Base-by-base conservation (phyloP, 2,329 filamentous ascomycete species). In the Celoporthe dispersa region DNA sequence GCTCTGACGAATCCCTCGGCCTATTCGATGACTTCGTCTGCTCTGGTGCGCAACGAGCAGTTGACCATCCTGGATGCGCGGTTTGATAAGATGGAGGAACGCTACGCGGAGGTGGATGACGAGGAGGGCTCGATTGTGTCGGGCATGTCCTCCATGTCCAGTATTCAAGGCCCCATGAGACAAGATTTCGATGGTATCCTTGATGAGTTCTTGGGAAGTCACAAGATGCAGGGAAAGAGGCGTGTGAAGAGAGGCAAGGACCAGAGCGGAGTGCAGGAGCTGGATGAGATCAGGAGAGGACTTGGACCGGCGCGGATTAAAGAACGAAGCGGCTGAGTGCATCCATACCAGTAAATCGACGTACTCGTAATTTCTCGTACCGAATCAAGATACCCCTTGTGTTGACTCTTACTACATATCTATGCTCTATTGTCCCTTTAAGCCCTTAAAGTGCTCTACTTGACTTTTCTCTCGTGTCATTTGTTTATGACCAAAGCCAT, bases 11-110 rank as follows among this genome's bases (percentile, higher is more conserved):
- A 92, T 73, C 91, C 92, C 0, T 96, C 94, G 0, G 90, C 94
- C 80, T 98, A 93, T 77, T 98, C 94, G 91, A 98, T 98, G 75
- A 98, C 96, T 78, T 99, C 96, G 80, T 98, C 96, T 75, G 98
- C 96, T 91, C 92, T 96, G 83, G 79, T 93, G 66, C 90, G 96
- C 68, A 99, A 94, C 1, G 95, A 98, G 76, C 93, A 94, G 57
- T 87, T 97, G 71, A 90, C 90, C 0, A 86, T 97, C 0, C 85
- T 99, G 8, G 97, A 99, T 78, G 92, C 92, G 62, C 89, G 96
- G 35, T 99, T 98, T 79, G 96, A 99, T 79, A 93, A 88, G 80
- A 88, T 98, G 28, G 94, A 98, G 80, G 92, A 95, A 79, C 86
- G 91, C 72, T 97, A 88, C 73, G 84, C 85, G 51, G 83, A 83